Evolutionary conservation across 2,329 filamentous ascomycete species (phyloP).

Genomic region (Aphanoascus verrucosus): DNA sequence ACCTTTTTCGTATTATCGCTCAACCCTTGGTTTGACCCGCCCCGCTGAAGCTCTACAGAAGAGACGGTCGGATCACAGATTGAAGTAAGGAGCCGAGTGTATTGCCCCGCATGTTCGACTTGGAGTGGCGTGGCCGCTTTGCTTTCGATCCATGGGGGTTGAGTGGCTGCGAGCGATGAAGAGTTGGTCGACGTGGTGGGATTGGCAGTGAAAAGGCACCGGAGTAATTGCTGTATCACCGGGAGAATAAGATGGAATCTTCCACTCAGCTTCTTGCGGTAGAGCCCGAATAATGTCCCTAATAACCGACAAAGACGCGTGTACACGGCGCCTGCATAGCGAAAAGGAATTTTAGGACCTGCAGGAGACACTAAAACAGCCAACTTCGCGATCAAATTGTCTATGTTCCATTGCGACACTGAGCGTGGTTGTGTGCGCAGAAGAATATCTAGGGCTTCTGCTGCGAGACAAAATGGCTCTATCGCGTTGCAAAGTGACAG

Average conservation of each 20-base stretch:
- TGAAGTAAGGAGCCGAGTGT: conserved; percentile 47
- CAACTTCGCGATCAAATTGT: conserved; percentile 33
- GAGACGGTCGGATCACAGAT: conserved; percentile 53
- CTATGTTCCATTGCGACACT: conserved; percentile 38
- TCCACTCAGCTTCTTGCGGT: conserved; percentile 48
- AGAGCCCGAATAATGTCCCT: conserved; percentile 44
- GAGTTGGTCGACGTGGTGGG: conserved; percentile 23
- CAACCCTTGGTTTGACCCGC: conserved; percentile 37
- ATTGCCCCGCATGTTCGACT: conserved; percentile 39
- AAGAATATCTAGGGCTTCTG: conserved; percentile 32
- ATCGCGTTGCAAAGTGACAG: conserved; percentile 25
- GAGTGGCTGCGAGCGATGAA: conserved; percentile 10
- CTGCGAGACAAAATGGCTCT: conserved; percentile 32
- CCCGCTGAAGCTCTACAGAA: conserved; percentile 36
- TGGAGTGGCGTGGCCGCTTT: conserved; percentile 21
- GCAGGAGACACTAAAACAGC: conserved; percentile 27
- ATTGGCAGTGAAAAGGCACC: conserved; percentile 45
- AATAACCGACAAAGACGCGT: conserved; percentile 45
- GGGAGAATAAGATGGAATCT: conserved; percentile 50
- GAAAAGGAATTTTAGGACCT: conserved; percentile 25
- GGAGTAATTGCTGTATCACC: conserved; percentile 45
- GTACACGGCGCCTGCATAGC: conserved; percentile 38
- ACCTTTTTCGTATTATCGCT: conserved; percentile 51
- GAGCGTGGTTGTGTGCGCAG: conserved; percentile 33
- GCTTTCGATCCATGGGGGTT: conserved; percentile 19